Base-by-base conservation (phyloP, 805 yeast genomes). In the Kodamaea hsintzibuensis region DNA sequence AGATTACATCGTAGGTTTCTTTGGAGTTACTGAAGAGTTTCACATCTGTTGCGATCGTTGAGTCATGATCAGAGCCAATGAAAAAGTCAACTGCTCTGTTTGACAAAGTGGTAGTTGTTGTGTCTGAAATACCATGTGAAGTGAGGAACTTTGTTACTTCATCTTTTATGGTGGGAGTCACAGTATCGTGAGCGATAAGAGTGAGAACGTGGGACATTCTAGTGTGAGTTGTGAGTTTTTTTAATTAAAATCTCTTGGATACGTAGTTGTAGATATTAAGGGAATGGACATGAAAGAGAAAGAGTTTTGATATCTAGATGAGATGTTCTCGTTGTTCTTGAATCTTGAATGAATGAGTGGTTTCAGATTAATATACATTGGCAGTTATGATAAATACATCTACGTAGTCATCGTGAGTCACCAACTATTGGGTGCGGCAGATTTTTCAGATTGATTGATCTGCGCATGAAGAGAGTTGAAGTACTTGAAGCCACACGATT, bases 31-130 rank as follows among this genome's bases (percentile, higher is more conserved):
- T 56, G 33, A 53, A 50, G 8, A 56, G 63, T 9, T 25, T 46
- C n/a, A 46, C 50, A 18, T 25, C 27, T 18, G n/a, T 18, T 37
- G 33, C 22, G 30, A 48, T 35, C 14, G 14, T n/a, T 38, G 47
- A 30, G 27, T 43, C 42, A 4, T 16, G n/a, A 9, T 43, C 40
- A 30, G 35, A 30, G 10, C 13, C 10, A 30, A 50, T 18, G 42
- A 16, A 25, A 48, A 79, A 83, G 42, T 72, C 64, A 2, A 77
- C 83, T 51, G 76, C 71, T 18, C 63, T 62, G 2, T 62, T 59
- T 46, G 75, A 67, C 14, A 75, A 62, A 2, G 55, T 47, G 9
- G 40, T 50, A 0, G 42, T 49, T 6, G 54, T 45, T 54, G 74
- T 78, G 50, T 73, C 60, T 4, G 72, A 60, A 5, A 73, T 55